Evolutionary conservation across 106 monocot genomes (phyloP), one percentile per base, ranked within the genome.

Genomic region (Alisma plantagoaquatica): DNA sequence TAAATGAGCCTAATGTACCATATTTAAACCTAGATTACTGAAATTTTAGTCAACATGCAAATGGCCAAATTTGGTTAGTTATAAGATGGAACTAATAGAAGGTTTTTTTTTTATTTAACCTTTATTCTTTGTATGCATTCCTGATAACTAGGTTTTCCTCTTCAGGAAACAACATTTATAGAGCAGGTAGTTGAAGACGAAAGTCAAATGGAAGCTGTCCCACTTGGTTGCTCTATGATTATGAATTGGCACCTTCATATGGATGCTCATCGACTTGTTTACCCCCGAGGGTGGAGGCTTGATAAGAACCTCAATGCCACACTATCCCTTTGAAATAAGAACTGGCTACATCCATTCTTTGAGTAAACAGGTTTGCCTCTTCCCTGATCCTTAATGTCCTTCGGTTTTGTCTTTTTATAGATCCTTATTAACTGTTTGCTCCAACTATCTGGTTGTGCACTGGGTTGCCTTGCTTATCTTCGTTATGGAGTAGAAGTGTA

Each of bases 111-210:
- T 47, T 12, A 47, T 47, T 47, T 19, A 47, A 47, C 20, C 20
- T 12, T 47, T 47, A n/a, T 47, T 12, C 19, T 7, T n/a, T 47
- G 7, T 14, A 38, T 38, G 9, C 14, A 38, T 38, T 38, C 35
- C 35, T 38, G 35, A 38, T 7, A 38, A 46, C 11, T 46, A 3
- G 16, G 3, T 26, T 27, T 25, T 24, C 56, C 18, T 32, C 31
- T 78, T 47, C 78, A 96, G 96, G 96, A 78, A 64, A 88, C 88
- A 54, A 81, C 84, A 49, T 96, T 96, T 63, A 84, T 96, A 65
- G 81, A 84, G 57, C 96, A 96, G 67, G n/a, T 96, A 43, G 73
- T 96, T 70, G 89, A 89, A 73, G 96, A 89, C 74, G 96, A 96
- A 78, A 76, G 60, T 64, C 84, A 96, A 76, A 96, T 96, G 96